A percentile compares a stretch with the other conserved stretches of the same genome.
phyloP scores from a whole-genome alignment of 1,284 basidiomycete genomes.

The Puccinia hordei region DNA sequence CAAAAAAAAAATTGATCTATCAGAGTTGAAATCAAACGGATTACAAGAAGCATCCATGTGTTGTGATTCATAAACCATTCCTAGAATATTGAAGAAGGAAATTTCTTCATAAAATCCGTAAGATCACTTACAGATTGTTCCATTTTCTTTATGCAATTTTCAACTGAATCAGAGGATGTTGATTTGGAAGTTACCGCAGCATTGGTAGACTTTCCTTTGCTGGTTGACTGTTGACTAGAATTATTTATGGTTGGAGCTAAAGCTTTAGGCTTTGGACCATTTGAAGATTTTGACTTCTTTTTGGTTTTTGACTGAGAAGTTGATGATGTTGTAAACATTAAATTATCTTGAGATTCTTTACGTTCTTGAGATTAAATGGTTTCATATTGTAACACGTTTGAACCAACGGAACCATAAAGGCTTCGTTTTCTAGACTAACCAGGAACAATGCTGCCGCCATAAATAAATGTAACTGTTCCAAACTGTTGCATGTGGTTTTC shows the following conservation, averaged over 20 bases:
- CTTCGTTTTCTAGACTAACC: background rate
- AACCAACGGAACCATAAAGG: background rate
- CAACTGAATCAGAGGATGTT: too few relatives aligned
- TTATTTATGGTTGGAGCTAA: background rate
- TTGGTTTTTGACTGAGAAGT: background rate
- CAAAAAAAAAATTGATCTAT: background rate
- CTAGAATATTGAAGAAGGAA: background rate
- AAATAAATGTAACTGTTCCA: background rate
- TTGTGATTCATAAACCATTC: background rate
- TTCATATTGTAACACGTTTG: background rate
- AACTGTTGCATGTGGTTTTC: background rate
- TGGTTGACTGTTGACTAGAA: too few relatives aligned
- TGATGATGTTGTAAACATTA: too few relatives aligned
- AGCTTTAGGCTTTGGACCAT: background rate
- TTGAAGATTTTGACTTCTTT: too few relatives aligned
- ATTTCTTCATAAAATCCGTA: background rate
- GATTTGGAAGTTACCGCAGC: too few relatives aligned
- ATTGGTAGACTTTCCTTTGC: too few relatives aligned
- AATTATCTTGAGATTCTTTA: background rate
- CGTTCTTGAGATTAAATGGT: background rate
- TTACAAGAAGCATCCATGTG: too few relatives aligned
- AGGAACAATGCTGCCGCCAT: background rate
- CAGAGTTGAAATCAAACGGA: background rate
- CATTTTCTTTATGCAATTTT: too few relatives aligned
- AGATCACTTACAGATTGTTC: background rate